Evolutionary conservation across 371 early-diverging fungal genomes (phyloP).

Genomic region (Chytridium lagenaria): DNA sequence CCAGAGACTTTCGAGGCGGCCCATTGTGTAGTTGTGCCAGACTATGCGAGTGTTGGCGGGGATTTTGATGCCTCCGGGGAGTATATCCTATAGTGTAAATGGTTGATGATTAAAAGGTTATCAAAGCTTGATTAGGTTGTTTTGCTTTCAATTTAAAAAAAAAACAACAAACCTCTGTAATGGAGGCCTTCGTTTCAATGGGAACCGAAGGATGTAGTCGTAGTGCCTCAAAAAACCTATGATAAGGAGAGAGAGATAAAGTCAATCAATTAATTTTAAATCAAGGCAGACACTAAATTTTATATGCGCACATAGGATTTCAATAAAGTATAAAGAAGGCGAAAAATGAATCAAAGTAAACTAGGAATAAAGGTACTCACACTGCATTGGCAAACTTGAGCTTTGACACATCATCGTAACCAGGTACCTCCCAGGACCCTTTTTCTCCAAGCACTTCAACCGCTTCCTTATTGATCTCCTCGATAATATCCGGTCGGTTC

Average conservation of each 20-base stretch:
- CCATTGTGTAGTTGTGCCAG: constrained; percentile 45
- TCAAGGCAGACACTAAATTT: neutral
- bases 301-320: no score
- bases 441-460: neutral
- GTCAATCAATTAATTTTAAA: neutral
- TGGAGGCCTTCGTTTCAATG: neutral
- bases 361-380: neutral
- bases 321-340: neutral
- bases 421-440: neutral
- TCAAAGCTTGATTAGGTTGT: no score
- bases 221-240: constrained; percentile 11
- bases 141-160: no score
- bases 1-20: constrained; percentile 60
- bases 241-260: neutral
- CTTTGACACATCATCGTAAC: constrained; percentile 2
- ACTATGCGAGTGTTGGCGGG: neutral
- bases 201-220: constrained; percentile 12
- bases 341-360: neutral
- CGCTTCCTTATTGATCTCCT: neutral
- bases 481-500: neutral
- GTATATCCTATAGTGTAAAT: constrained; percentile 5
- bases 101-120: neutral
- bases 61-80: constrained; percentile 18
- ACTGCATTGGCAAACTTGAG: constrained; percentile 10
- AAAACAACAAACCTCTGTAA: constrained; percentile 1